Conservation (phyloP, 202 grass and related monocot genomes). For the Schoenoplectus triqueter region DNA sequence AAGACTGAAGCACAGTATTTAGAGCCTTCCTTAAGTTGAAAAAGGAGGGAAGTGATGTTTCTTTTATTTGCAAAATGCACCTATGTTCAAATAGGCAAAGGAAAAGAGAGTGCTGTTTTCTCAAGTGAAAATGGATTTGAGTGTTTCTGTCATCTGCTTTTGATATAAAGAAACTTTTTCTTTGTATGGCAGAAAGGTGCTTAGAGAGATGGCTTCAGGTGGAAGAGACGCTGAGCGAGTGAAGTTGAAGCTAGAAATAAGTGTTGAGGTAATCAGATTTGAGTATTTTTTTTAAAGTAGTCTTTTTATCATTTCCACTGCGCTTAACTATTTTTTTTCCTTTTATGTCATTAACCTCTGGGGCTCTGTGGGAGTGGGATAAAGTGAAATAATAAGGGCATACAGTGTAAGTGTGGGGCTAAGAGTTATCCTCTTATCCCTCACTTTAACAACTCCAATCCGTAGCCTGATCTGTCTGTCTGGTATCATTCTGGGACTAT, state of each 20-base stretch:
- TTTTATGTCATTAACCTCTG: background rate
- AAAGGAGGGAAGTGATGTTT: background rate
- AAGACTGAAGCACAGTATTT: background rate
- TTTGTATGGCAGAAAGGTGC: constrained; percentile 21
- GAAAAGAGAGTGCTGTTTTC: background rate
- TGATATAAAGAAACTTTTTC: constrained; percentile 4
- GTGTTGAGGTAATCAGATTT: constrained; percentile 63
- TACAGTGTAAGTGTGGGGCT: too few relatives aligned
- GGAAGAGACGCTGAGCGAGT: constrained; percentile 76
- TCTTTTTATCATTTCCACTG: background rate
- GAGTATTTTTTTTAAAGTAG: background rate
- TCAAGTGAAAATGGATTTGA: background rate
- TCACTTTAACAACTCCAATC: background rate
- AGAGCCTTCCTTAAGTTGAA: background rate
- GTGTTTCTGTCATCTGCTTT: background rate
- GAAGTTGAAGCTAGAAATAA: constrained; percentile 85
- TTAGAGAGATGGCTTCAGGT: constrained; percentile 69
- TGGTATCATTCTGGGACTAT: too few relatives aligned
- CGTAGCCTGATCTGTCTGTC: too few relatives aligned
- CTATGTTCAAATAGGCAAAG: constrained; percentile 4
- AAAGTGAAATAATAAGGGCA: too few relatives aligned
- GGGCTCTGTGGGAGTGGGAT: too few relatives aligned
- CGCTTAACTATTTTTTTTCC: constrained; percentile 13
- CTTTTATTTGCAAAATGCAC: background rate
- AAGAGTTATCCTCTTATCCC: background rate